phyloP scores from a whole-genome alignment of 2,329 filamentous ascomycete species.

The Paecilomyces variotii region DNA sequence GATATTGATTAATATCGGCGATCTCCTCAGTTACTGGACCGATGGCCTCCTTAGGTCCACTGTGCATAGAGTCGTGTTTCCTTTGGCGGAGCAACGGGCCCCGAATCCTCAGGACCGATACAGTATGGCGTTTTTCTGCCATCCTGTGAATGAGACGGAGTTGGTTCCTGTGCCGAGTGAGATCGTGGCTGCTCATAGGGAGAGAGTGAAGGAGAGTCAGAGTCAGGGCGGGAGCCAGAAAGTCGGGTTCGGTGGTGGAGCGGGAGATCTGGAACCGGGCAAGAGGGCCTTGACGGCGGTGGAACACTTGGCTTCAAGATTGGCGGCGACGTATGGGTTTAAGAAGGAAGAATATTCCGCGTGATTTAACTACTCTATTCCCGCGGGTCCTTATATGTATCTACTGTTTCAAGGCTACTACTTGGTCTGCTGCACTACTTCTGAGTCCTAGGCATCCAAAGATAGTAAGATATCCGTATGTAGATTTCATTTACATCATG shows the following conservation, averaged over 20 bases:
- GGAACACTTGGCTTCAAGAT: slow-evolving; percentile 50
- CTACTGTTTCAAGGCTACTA: not conserved
- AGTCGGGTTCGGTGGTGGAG: slow-evolving; percentile 35
- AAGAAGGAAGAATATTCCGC: slow-evolving; percentile 12
- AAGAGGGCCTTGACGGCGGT: slow-evolving; percentile 46
- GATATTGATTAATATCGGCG: slow-evolving; percentile 64
- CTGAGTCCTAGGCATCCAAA: not conserved
- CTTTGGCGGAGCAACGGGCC: slow-evolving; percentile 31
- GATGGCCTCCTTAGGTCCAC: slow-evolving; percentile 79
- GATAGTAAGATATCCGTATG: not conserved
- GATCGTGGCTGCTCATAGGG: slow-evolving; percentile 38
- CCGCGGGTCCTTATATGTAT: slow-evolving; percentile 5
- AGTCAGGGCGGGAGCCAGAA: slow-evolving; percentile 22
- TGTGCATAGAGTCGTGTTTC: slow-evolving; percentile 79
- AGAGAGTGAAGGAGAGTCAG: slow-evolving; percentile 6
- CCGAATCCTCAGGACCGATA: slow-evolving; percentile 44
- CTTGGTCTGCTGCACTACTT: not conserved
- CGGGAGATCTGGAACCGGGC: slow-evolving; percentile 21
- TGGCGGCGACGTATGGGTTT: slow-evolving; percentile 52
- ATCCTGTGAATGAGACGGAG: slow-evolving; percentile 48
- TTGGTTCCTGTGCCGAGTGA: slow-evolving; percentile 49
- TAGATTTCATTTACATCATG: not conserved
- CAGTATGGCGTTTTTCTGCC: slow-evolving; percentile 56
- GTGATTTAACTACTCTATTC: not conserved
- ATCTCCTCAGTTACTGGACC: slow-evolving; percentile 78